phyloP scores from a whole-genome alignment of 2,329 filamentous ascomycete species.

The Botrytis galanthina region DNA sequence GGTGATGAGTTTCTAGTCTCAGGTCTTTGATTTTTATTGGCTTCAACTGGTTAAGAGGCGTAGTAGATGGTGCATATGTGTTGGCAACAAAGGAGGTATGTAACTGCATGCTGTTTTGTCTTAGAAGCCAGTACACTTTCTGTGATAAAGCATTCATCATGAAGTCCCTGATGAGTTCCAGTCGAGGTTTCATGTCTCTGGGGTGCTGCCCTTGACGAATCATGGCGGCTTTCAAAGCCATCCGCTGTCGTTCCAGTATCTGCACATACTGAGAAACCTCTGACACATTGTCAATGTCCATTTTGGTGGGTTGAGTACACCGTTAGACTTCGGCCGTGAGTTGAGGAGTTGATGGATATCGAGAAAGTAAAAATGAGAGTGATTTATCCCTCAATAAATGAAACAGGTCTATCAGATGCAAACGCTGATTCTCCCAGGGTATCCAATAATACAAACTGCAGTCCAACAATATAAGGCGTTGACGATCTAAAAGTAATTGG shows the following conservation, averaged over 20 bases:
- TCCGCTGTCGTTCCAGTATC: conserved; percentile 3
- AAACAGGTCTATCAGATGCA: background rate
- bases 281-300: conserved; percentile 21
- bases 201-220: conserved; percentile 12
- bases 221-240: conserved; percentile 10
- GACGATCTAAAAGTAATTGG: no score
- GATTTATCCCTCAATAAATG: background rate
- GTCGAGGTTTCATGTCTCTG: conserved; percentile 6
- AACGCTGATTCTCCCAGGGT: no score
- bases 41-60: conserved; percentile 24
- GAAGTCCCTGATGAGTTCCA: conserved; percentile 8
- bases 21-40: conserved; percentile 34
- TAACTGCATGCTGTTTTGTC: background rate
- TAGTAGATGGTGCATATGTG: conserved; percentile 19
- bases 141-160: background rate
- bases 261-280: conserved; percentile 9
- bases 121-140: background rate
- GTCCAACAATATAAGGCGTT: no score
- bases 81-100: conserved; percentile 18
- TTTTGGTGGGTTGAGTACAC: background rate
- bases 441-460: no score
- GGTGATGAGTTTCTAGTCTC: conserved; percentile 43
- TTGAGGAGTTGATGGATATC: background rate
- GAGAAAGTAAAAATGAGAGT: background rate
- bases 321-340: background rate